Evolutionary conservation across 1,284 basidiomycete genomes (phyloP).

Genomic region (Sanghuangporus weigelae): DNA sequence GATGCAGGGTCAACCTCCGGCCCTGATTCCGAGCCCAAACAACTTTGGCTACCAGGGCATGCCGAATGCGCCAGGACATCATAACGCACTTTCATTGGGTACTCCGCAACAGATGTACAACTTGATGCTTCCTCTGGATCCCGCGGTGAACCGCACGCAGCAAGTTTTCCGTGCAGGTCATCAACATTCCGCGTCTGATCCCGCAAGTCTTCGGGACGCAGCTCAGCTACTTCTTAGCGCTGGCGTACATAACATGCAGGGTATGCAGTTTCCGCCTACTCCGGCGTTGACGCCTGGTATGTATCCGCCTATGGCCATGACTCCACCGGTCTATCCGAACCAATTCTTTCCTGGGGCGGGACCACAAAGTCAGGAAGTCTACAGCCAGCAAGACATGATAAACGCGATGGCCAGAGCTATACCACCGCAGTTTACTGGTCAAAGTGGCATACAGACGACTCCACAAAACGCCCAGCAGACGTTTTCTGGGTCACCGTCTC

Average conservation of each 20-base stretch:
- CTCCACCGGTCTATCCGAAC: slow-evolving; percentile 56
- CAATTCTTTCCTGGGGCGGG: slow-evolving; percentile 50
- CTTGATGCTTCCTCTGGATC: slow-evolving; percentile 60
- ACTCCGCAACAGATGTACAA: slow-evolving; percentile 73
- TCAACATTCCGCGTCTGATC: slow-evolving; percentile 76
- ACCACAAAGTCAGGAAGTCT: slow-evolving; percentile 45
- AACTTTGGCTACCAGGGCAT: slow-evolving; percentile 48
- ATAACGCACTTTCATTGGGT: slow-evolving; percentile 49
- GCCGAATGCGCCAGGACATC: slow-evolving; percentile 37
- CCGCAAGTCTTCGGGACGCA: slow-evolving; percentile 63
- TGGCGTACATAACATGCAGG: slow-evolving; percentile 45
- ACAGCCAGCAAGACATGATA: slow-evolving; percentile 45
- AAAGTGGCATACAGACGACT: slow-evolving; percentile 43
- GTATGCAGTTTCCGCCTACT: slow-evolving; percentile 22
- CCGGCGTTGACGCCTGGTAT: slow-evolving; percentile 27
- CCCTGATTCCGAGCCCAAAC: slow-evolving; percentile 42
- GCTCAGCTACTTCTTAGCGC: slow-evolving; percentile 54
- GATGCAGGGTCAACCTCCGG: slow-evolving; percentile 39
- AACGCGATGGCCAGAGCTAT: slow-evolving; percentile 38
- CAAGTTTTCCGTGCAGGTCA: slow-evolving; percentile 59
- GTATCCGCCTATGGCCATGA: slow-evolving; percentile 44
- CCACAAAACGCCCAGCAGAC: slow-evolving; percentile 28
- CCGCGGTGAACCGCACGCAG: slow-evolving; percentile 67
- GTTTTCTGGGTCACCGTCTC: slow-evolving; percentile 32
- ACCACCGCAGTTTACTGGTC: slow-evolving; percentile 42